These are phyloP conservation scores for Termitomyces sp. DNA, from an alignment of 768 basidiomycete genomes.

Conservation along the genomic window DNA sequence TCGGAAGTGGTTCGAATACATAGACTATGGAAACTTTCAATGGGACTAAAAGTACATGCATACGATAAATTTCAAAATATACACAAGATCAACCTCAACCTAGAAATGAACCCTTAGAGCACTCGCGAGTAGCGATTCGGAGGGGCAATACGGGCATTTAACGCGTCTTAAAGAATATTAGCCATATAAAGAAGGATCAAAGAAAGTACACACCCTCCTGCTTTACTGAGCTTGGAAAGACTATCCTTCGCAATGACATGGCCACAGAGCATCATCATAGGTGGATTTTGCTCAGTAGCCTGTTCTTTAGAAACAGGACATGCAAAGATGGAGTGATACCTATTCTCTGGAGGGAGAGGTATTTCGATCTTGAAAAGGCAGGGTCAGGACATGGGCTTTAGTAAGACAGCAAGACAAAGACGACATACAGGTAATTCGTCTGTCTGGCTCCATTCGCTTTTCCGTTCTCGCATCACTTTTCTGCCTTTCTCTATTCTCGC, in stretches of 20 bases:
- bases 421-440: constrained; percentile 80
- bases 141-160: constrained; percentile 96
- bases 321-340: constrained; percentile 96
- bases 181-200: background rate
- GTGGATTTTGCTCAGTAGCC: constrained; percentile 88
- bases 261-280: constrained; percentile 97
- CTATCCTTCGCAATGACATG: constrained; percentile 95
- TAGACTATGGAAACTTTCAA: background rate
- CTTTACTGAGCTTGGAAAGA: constrained; percentile 83
- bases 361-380: constrained; percentile 76
- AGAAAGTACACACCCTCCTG: constrained; percentile 50
- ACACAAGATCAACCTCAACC: background rate
- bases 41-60: background rate
- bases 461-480: constrained; percentile 88
- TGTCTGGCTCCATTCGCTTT: constrained; percentile 88
- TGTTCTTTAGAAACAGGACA: constrained; percentile 99
- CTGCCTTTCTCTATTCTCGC: constrained; percentile 92
- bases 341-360: constrained; percentile 76
- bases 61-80: background rate
- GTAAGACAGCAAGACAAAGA: background rate
- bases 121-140: constrained; percentile 57
- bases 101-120: constrained; percentile 71
- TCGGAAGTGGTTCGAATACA: background rate
- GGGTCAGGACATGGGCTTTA: background rate
- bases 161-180: constrained; percentile 57